Evolutionary conservation across 495 filamentous ascomycete genomes (phyloP).

Genomic region (Daldinia loculata): DNA sequence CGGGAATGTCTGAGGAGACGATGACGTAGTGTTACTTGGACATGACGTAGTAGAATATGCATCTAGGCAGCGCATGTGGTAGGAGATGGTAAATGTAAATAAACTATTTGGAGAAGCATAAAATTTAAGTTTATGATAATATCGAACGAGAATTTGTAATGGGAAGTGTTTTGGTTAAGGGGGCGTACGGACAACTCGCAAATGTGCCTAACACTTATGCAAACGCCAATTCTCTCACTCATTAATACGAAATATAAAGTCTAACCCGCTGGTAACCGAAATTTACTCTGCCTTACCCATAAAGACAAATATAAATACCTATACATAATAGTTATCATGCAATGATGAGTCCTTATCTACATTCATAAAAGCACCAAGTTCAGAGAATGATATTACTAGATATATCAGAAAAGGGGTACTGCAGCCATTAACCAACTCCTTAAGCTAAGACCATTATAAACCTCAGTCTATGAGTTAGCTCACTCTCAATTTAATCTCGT

Average conservation of each 20-base stretch:
- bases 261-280: background rate
- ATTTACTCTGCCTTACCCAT: background rate
- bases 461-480: no score
- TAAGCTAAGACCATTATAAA: background rate
- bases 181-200: background rate
- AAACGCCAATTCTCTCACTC: no score
- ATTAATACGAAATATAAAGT: background rate
- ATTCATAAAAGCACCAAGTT: no score
- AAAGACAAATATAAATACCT: no score
- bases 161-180: background rate
- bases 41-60: slow-evolving; percentile 28
- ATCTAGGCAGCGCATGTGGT: background rate
- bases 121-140: background rate
- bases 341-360: no score
- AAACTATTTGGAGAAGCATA: background rate
- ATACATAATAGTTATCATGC: no score
- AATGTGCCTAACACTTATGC: no score
- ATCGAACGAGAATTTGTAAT: background rate
- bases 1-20: slow-evolving; percentile 20
- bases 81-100: background rate
- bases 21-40: slow-evolving; percentile 38
- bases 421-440: background rate
- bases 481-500: background rate
- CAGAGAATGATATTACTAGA: no score
- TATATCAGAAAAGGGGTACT: background rate